Evolutionary conservation across 108 stramenopile genomes (phyloP).

Genomic region (Cylindrotheca fusiformis): DNA sequence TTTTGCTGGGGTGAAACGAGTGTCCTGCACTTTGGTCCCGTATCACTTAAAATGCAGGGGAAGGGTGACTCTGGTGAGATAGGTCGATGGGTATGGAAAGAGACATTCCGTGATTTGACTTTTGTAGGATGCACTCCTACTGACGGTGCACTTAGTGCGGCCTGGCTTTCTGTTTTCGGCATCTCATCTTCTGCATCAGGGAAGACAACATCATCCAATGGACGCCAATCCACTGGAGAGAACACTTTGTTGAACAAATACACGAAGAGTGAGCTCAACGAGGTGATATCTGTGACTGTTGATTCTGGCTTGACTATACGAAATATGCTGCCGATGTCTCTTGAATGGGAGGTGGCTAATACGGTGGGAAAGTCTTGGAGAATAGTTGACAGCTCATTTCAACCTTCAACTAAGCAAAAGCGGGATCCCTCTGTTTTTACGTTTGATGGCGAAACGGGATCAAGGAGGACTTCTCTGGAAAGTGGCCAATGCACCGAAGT

Average conservation of each 20-base stretch:
- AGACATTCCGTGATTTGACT: constrained; percentile 15
- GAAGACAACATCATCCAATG: neutral
- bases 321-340: constrained; percentile 53
- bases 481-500: constrained; percentile 41
- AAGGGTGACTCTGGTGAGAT: neutral
- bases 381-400: constrained; percentile 19
- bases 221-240: neutral
- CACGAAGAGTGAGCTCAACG: constrained; percentile 13
- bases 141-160: neutral
- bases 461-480: constrained; percentile 6
- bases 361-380: neutral
- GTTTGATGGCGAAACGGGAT: constrained; percentile 3
- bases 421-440: constrained; percentile 6
- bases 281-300: constrained; percentile 35
- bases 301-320: constrained; percentile 49
- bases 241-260: neutral
- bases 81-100: constrained; percentile 30
- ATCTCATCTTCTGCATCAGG: constrained; percentile 1
- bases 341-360: constrained; percentile 37
- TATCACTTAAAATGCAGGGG: neutral
- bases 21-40: constrained; percentile 29
- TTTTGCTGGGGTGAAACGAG: constrained; percentile 36
- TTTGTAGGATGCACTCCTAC: constrained; percentile 19
- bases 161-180: constrained; percentile 29
- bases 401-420: neutral